Conservation (phyloP, 352 stramenopile species). For the Phytophthora europaea region DNA sequence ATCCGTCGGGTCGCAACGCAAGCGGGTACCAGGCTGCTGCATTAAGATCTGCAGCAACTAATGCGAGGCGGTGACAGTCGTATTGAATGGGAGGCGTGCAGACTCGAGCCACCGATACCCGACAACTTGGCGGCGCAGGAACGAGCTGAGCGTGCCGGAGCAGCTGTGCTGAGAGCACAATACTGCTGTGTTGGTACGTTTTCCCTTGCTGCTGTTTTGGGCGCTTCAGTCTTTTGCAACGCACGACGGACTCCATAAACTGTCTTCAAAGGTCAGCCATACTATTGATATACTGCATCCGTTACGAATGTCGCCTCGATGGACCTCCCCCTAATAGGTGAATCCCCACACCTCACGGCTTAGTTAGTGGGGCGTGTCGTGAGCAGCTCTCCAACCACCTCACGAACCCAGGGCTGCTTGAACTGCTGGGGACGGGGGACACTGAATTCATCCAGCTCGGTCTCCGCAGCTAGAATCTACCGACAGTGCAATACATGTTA, state of each 20-base stretch:
- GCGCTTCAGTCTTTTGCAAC: slow-evolving; percentile 20
- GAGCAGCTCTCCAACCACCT: slow-evolving; percentile 39
- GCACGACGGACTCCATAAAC: slow-evolving; percentile 13
- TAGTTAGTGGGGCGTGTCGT: slow-evolving; percentile 36
- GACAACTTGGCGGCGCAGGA: slow-evolving; percentile 1
- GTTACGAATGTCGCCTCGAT: slow-evolving; percentile 16
- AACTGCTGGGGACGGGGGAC: slow-evolving; percentile 73
- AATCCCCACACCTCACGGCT: background rate
- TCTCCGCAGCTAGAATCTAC: slow-evolving; percentile 67
- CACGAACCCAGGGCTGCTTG: slow-evolving; percentile 77
- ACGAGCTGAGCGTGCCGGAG: background rate
- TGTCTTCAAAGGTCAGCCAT: slow-evolving; percentile 31
- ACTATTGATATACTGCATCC: slow-evolving; percentile 46
- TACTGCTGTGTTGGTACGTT: slow-evolving; percentile 12
- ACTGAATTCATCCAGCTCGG: slow-evolving; percentile 70
- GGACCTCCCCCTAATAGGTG: slow-evolving; percentile 16
- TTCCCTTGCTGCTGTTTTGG: slow-evolving; percentile 17
- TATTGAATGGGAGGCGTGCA: slow-evolving; percentile 3
- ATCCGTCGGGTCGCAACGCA: slow-evolving; percentile 83
- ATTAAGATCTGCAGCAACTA: slow-evolving; percentile 44
- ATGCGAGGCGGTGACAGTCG: background rate
- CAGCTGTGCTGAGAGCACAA: slow-evolving; percentile 21
- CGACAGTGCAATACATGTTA: background rate
- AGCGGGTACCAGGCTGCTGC: slow-evolving; percentile 59
- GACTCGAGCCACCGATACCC: background rate